Conservation (phyloP, 768 basidiomycete species). For the Polyporus arcularius region DNA sequence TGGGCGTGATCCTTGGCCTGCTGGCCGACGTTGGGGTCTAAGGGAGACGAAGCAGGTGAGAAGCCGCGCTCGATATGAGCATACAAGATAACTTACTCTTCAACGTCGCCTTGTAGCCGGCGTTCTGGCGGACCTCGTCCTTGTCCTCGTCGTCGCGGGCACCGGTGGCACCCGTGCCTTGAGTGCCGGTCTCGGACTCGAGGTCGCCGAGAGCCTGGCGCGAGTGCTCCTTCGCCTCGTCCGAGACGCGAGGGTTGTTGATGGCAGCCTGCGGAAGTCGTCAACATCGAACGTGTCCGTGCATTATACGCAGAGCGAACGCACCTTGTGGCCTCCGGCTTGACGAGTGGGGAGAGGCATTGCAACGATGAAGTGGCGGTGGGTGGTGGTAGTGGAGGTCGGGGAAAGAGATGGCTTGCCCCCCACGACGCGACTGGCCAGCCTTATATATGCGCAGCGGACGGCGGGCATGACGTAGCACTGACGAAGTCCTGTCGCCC, state of each 20-base stretch:
- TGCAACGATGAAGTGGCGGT: neutral
- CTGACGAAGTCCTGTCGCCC: no score
- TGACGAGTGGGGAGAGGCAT: conserved; percentile 27
- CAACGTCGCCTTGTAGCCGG: conserved; percentile 31
- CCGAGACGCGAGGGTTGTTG: conserved; percentile 33
- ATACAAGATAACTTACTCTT: conserved; percentile 22
- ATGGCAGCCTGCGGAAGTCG: conserved; percentile 24
- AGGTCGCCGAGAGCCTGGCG: conserved; percentile 28
- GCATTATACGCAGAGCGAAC: neutral
- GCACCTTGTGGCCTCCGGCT: conserved; percentile 27
- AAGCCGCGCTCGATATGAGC: neutral
- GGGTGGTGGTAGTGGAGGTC: neutral
- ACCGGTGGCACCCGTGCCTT: conserved; percentile 9
- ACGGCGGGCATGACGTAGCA: no score
- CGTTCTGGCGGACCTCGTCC: conserved; percentile 26
- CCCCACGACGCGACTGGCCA: no score
- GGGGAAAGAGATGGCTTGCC: neutral
- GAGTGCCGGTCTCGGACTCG: conserved; percentile 18
- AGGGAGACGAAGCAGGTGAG: neutral
- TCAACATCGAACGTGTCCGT: no score
- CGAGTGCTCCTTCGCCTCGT: conserved; percentile 34
- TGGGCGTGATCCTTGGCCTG: conserved; percentile 31
- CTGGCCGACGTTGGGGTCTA: conserved; percentile 31
- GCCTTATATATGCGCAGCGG: no score
- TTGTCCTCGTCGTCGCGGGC: conserved; percentile 18